Base-by-base conservation (phyloP, 129 eudicot species). In the Tagetes patula region DNA sequence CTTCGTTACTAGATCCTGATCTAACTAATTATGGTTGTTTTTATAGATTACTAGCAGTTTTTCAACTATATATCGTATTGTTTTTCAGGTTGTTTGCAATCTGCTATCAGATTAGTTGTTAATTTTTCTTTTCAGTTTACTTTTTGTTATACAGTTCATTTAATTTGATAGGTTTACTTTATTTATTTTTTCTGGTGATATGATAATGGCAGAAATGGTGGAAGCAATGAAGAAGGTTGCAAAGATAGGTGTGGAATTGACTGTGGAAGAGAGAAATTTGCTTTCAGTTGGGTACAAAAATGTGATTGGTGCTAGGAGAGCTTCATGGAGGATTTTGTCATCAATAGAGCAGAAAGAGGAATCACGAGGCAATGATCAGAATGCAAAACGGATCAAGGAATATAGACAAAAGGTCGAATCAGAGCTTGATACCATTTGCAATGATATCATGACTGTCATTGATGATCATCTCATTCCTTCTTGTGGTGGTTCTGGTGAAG, bases 381-480 rank as follows among this genome's bases (percentile, higher is more conserved):
- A 87, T 68, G 88, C 67, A 14, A 84, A 84, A 72, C 63, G 84
- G 64, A 87, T 87, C 71, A 84, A 61, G 71, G 88, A 87, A 40
- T 87, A 87, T 69, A 78, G 91, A 11, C 82, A 81, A 32, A 87
- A 87, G 81, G 86, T 87, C 1, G 88, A 87, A 60, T 69, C 72
- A 0, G 91, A 87, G 84, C 85, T 87, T 58, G 68, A 82, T 36
- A 67, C 82, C 54, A 87, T 87, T 70, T 87, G 91, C 80, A 81
- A 60, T 43, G 88, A 87, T 71, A 87, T 87, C 69, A 87, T 87
- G 91, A 73, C 31, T 38, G 85, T 87, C 6, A 82, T 87, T 50
- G 85, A 87, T 79, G 88, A 87, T 13, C 88, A 87, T 79, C 86
- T 87, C 79, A 87, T 87, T 73, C 91, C 91, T 65, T 87, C 91